A percentile compares a stretch with the other conserved stretches of the same genome.
Evolutionary conservation across 306 rosid genomes (phyloP).

Genomic region (Dicorynia guianensis): DNA sequence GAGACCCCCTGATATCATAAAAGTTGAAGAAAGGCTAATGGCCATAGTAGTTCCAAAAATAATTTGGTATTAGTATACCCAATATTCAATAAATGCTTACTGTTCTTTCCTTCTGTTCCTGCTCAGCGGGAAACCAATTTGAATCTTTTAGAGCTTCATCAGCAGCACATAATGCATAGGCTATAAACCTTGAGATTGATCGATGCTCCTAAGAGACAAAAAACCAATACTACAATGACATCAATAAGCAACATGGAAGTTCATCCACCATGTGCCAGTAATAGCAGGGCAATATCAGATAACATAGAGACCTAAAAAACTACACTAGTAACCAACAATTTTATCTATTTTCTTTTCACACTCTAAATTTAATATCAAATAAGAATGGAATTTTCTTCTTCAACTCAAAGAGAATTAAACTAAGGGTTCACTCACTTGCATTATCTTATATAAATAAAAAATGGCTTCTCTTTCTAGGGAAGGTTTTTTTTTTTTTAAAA

Average conservation of each 20-base stretch:
- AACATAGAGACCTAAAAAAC: no score
- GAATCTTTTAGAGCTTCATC: constrained; percentile 94
- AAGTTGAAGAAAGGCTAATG: constrained; percentile 42
- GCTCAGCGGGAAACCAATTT: constrained; percentile 81
- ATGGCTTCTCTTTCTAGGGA: no score
- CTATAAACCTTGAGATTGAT: constrained; percentile 85
- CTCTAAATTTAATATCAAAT: no score
- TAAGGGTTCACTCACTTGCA: no score
- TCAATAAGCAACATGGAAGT: constrained; percentile 43
- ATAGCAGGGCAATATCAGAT: no score
- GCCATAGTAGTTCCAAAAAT: constrained; percentile 32
- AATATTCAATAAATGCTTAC: constrained; percentile 52
- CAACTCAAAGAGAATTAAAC: no score
- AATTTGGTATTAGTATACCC: not conserved
- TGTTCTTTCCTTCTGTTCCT: constrained; percentile 78
- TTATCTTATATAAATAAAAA: no score
- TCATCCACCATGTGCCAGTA: no score
- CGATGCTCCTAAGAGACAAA: constrained; percentile 73
- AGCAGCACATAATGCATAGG: constrained; percentile 94
- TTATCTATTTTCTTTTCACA: no score
- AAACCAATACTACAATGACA: constrained; percentile 51
- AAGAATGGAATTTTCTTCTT: no score
- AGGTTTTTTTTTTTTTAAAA: no score
- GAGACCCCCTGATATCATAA: constrained; percentile 75
- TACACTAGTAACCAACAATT: no score